Evolutionary conservation across 2,329 filamentous ascomycete genomes (phyloP).

Genomic region (Aureobasidium sp.): DNA sequence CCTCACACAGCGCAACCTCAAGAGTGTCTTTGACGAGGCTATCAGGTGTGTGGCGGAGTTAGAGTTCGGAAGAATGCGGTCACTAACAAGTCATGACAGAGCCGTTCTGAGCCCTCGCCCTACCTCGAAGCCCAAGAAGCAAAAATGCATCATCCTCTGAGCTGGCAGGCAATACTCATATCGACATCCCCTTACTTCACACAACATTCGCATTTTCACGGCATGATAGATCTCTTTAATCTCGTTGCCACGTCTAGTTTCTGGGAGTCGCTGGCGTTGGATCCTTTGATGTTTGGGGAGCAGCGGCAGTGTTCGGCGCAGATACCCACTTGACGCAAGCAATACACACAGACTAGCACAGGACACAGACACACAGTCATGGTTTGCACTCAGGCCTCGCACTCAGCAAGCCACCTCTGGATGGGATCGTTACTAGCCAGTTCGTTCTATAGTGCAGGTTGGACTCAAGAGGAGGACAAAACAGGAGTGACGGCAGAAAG

Average conservation of each 20-base stretch:
- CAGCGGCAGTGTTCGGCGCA: conserved; percentile 11
- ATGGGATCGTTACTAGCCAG: not conserved
- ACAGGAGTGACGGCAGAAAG: not conserved
- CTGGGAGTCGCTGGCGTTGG: conserved; percentile 13
- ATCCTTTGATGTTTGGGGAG: conserved; percentile 10
- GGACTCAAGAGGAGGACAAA: not conserved
- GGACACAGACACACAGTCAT: conserved; percentile 2
- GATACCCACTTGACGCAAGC: conserved; percentile 10
- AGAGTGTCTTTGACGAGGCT: conserved; percentile 97
- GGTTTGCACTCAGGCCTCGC: not conserved
- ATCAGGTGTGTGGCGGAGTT: conserved; percentile 62
- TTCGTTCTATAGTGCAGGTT: not conserved
- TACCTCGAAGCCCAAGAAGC: conserved; percentile 50
- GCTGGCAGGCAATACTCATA: not conserved
- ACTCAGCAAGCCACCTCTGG: not conserved
- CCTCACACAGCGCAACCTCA: conserved; percentile 89
- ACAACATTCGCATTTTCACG: conserved; percentile 12
- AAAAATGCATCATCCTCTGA: conserved; percentile 62
- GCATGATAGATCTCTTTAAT: conserved; percentile 14
- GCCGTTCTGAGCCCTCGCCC: conserved; percentile 64
- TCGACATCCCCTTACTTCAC: not conserved
- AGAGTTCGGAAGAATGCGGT: not conserved
- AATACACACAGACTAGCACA: conserved; percentile 1
- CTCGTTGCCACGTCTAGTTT: conserved; percentile 11
- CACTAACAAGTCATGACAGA: conserved; percentile 33